phyloP scores from a whole-genome alignment of 495 filamentous ascomycete species.

The Aspergillus homomorphus region DNA sequence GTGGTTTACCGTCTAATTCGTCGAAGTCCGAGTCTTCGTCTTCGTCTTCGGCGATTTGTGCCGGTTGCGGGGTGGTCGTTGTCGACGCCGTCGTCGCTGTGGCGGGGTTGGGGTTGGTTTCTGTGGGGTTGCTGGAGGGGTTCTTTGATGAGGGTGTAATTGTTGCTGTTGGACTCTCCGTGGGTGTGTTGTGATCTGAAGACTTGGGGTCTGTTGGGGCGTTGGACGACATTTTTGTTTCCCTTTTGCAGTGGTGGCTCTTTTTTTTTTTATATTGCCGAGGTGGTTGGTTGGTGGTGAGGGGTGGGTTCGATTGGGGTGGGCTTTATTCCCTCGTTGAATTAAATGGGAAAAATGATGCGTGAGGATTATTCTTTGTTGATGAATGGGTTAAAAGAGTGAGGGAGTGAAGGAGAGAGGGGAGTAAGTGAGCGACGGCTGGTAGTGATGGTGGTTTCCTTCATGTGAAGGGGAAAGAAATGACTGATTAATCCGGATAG shows the following conservation, averaged over 20 bases:
- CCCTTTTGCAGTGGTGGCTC: no score
- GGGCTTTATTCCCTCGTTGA: no score
- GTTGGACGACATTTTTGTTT: not conserved
- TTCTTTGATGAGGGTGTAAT: not conserved
- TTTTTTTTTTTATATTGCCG: not conserved
- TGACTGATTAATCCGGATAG: not conserved
- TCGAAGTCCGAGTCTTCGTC: slow-evolving; percentile 67
- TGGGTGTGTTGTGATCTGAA: slow-evolving; percentile 1
- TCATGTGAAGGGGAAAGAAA: slow-evolving; percentile 3
- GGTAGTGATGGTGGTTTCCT: no score
- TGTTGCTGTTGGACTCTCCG: no score
- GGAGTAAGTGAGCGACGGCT: no score
- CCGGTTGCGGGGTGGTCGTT: not conserved
- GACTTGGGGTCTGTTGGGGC: slow-evolving; percentile 8
- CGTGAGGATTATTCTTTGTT: no score
- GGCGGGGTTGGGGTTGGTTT: not conserved
- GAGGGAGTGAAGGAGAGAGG: no score
- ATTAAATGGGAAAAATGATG: no score
- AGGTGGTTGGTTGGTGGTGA: not conserved
- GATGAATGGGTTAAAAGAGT: no score
- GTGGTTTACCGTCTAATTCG: slow-evolving; percentile 89
- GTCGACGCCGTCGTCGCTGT: not conserved
- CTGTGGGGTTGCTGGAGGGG: not conserved
- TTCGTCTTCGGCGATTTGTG: slow-evolving; percentile 19
- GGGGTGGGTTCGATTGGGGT: not conserved